A percentile compares a stretch with the other conserved stretches of the same genome.
Evolutionary conservation across 1,139 yeast genomes (phyloP).

Genomic region (Pichiaceae sp.): DNA sequence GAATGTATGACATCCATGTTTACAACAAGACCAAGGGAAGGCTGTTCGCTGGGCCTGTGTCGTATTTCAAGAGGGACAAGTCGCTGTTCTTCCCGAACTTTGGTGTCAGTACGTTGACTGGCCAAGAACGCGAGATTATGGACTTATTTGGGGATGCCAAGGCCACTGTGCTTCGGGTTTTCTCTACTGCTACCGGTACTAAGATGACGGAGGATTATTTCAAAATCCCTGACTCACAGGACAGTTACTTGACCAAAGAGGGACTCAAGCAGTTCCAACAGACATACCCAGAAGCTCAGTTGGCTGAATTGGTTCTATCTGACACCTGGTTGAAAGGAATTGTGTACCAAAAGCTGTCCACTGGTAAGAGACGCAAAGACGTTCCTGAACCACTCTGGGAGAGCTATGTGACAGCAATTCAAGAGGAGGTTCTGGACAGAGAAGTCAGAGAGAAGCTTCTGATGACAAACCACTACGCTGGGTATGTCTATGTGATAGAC

Average conservation of each 20-base stretch:
- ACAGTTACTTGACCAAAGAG: constrained; percentile 30
- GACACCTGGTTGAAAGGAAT: constrained; percentile 63
- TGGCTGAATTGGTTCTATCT: constrained; percentile 67
- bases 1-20: constrained; percentile 74
- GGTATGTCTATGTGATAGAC: constrained; percentile 77
- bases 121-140: constrained; percentile 31
- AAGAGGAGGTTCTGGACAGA: constrained; percentile 46
- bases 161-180: constrained; percentile 57
- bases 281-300: constrained; percentile 47
- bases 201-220: constrained; percentile 58
- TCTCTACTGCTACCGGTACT: constrained; percentile 67
- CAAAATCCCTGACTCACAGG: constrained; percentile 29
- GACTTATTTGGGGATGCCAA: constrained; percentile 39
- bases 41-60: constrained; percentile 70
- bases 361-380: constrained; percentile 15
- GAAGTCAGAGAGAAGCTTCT: constrained; percentile 51
- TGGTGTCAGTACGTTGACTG: constrained; percentile 45
- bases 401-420: constrained; percentile 56
- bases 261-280: constrained; percentile 24
- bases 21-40: constrained; percentile 79
- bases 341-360: constrained; percentile 39
- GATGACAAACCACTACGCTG: constrained; percentile 73
- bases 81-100: constrained; percentile 84
- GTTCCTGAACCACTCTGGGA: constrained; percentile 43
- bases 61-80: constrained; percentile 67